A percentile compares a stretch with the other conserved stretches of the same genome.
Conservation (phyloP, 768 basidiomycete genomes). For the Tubosaeta sp. region DNA sequence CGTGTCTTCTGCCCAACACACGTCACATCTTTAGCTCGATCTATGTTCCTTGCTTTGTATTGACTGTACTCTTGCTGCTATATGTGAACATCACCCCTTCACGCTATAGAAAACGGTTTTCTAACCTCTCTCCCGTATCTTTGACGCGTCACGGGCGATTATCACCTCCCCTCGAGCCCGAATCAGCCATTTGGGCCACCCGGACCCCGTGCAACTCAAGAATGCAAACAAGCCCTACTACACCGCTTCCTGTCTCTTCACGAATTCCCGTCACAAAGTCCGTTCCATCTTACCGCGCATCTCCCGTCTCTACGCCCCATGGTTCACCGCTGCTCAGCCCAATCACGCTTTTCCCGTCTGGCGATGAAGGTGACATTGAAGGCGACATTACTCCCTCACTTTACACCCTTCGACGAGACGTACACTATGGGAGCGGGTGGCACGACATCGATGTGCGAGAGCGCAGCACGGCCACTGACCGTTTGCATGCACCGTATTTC, state of each 20-base stretch:
- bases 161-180: constrained; percentile 27
- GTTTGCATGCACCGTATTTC: constrained; percentile 28
- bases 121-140: constrained; percentile 31
- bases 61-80: constrained; percentile 49
- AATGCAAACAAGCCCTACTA: constrained; percentile 37
- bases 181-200: constrained; percentile 35
- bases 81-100: constrained; percentile 37
- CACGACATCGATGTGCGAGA: constrained; percentile 10
- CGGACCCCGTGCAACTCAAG: constrained; percentile 43
- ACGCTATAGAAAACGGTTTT: constrained; percentile 14
- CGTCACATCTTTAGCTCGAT: constrained; percentile 51
- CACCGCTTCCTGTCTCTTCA: constrained; percentile 34
- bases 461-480: not conserved
- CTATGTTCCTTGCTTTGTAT: constrained; percentile 60
- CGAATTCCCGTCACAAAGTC: constrained; percentile 36
- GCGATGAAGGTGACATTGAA: constrained; percentile 46
- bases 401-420: constrained; percentile 41
- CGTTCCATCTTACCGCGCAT: constrained; percentile 38
- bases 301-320: constrained; percentile 35
- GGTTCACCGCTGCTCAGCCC: constrained; percentile 37
- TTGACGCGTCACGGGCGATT: constrained; percentile 24
- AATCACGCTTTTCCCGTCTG: constrained; percentile 33
- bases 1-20: constrained; percentile 79
- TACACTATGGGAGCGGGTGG: constrained; percentile 31
- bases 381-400: constrained; percentile 46